Evolutionary conservation across 1,284 basidiomycete species (phyloP), one percentile per base, ranked within the genome.

Genomic region (Boletus smithii): DNA sequence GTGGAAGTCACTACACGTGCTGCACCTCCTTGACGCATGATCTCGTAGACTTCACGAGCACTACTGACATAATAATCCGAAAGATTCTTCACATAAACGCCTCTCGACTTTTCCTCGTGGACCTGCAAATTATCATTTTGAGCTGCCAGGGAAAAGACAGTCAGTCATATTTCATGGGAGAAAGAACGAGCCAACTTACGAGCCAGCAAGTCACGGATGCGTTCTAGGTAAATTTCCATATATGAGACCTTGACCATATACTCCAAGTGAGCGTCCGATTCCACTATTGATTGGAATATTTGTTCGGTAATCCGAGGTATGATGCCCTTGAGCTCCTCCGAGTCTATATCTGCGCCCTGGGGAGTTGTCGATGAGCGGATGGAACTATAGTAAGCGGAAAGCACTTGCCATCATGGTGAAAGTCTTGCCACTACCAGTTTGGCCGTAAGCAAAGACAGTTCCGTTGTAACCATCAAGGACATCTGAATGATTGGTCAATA

Each of bases 221-320:
- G 83, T 72, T 99, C 97, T 65, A 99, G 81, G 72, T 99, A 99
- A 57, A 99, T 99, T 70, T 99, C 97, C 94, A 99, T 97, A 70
- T 99, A 99, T 30, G 94, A 97, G 46, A 99, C 97, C 73, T 99
- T 99, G 69, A 99, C 97, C 49, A 98, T 83, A 69, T 99, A 99
- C 69, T 99, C 97, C 53, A 99, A 76, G 66, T 93, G 91, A 33
- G 91, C 81, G 59, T 98, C 95, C 47, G 95, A 97, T 59, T 91
- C 84, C 56, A 97, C 85, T 67, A 99, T 99, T 46, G 92, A 94
- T 54, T 94, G 89, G 67, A 99, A 99, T 68, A 99, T 98, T 70
- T 99, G 95, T 67, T 99, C 95, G 4, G 95, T 97, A 62, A 99
- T 98, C 49, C 97, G 88, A 46, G 97, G 97, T 58, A 98, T 99